A percentile compares a stretch with the other conserved stretches of the same genome.
Evolutionary conservation across 352 stramenopile species (phyloP).

Genomic region (Phytophthora constricta): DNA sequence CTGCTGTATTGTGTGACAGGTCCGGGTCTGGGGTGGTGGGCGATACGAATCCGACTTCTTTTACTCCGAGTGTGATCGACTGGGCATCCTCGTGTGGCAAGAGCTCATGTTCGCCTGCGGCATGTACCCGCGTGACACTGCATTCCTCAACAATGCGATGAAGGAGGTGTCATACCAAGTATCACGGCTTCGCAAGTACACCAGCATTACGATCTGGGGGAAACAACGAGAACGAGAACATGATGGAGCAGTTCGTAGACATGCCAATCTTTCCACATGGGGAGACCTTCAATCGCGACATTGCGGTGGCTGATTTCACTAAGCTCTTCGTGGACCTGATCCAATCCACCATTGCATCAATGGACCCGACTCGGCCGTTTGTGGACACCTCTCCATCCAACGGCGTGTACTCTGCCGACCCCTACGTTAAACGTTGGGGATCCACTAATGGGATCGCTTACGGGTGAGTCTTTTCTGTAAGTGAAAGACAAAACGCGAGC

Average conservation of each 20-base stretch:
- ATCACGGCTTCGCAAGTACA: slow-evolving; percentile 70
- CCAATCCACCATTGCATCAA: no score
- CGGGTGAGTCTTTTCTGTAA: slow-evolving; percentile 40
- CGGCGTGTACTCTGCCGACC: slow-evolving; percentile 71
- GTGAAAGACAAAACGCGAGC: neutral
- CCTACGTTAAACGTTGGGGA: slow-evolving; percentile 88
- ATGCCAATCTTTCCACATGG: slow-evolving; percentile 57
- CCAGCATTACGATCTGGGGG: slow-evolving; percentile 90
- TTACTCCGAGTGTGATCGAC: slow-evolving; percentile 80
- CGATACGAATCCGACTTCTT: slow-evolving; percentile 89
- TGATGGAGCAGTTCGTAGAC: slow-evolving; percentile 82
- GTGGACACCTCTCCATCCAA: slow-evolving; percentile 91
- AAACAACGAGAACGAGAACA: slow-evolving; percentile 93
- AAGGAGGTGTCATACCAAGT: slow-evolving; percentile 75
- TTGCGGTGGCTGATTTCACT: slow-evolving; percentile 80
- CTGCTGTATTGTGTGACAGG: no score
- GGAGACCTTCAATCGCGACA: slow-evolving; percentile 73
- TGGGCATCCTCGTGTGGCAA: slow-evolving; percentile 90
- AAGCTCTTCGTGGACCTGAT: slow-evolving; percentile 85
- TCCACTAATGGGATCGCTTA: slow-evolving; percentile 60
- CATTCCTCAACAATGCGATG: slow-evolving; percentile 63
- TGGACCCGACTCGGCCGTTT: slow-evolving; percentile 66
- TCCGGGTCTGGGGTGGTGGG: no score
- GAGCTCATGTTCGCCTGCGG: slow-evolving; percentile 93
- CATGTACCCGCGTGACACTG: slow-evolving; percentile 77